Conservation (phyloP, 148 eudicot genomes). For the Persicaria maculosa region DNA sequence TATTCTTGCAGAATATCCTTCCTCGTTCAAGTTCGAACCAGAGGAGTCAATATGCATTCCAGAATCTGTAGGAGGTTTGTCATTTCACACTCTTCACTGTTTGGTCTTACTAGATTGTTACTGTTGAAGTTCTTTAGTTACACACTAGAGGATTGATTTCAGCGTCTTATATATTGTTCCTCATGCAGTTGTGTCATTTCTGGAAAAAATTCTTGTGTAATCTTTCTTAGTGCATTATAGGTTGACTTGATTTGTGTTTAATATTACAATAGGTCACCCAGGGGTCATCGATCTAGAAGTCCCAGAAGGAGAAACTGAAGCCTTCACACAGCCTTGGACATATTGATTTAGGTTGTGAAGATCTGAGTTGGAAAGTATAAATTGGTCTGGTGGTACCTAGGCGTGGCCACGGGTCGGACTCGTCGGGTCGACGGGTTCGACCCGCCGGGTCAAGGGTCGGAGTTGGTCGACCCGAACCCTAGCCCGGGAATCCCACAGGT, state of each 20-base stretch:
- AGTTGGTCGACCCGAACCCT: no score
- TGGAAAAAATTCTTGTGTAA: background rate
- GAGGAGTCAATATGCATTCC: no score
- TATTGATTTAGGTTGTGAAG: background rate
- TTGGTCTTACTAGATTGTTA: background rate
- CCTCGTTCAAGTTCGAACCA: no score
- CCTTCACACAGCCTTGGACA: background rate
- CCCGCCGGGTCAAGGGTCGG: no score
- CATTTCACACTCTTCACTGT: background rate
- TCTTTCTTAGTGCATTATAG: background rate
- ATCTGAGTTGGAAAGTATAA: background rate
- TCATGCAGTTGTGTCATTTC: background rate
- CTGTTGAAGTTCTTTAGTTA: background rate
- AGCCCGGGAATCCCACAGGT: no score
- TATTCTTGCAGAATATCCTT: no score
- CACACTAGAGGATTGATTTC: background rate
- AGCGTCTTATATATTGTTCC: background rate
- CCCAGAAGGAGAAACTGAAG: conserved; percentile 59
- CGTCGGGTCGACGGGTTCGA: no score
- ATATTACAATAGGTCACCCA: conserved; percentile 46
- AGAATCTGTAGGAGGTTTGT: conserved; percentile 47
- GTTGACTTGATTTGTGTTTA: background rate
- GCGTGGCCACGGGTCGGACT: no score
- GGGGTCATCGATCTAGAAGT: conserved; percentile 62
- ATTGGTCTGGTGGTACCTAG: no score